Percentiles rank a stretch among this genome's conserved stretches.
phyloP scores from a whole-genome alignment of 352 stramenopile species.

The Phytophthora sp. region DNA sequence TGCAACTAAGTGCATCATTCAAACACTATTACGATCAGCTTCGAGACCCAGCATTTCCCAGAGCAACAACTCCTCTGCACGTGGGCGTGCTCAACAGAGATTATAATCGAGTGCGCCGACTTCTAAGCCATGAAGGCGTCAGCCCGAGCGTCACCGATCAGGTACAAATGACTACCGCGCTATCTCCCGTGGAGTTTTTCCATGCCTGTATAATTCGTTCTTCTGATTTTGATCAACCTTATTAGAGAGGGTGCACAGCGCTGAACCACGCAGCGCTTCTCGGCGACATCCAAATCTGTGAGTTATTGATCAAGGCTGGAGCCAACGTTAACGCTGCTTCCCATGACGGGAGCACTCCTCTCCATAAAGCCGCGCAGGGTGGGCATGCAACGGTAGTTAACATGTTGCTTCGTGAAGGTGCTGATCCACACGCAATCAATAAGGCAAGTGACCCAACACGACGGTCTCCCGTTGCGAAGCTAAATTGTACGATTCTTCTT shows the following conservation, averaged over 20 bases:
- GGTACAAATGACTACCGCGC: conserved; percentile 18
- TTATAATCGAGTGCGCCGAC: conserved; percentile 2
- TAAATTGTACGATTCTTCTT: background rate
- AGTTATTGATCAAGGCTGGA: conserved; percentile 29
- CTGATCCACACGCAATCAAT: conserved; percentile 22
- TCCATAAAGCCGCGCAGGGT: conserved; percentile 53
- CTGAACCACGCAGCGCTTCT: conserved; percentile 49
- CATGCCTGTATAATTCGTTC: too few species aligned
- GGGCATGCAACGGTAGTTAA: conserved; percentile 21
- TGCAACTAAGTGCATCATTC: conserved; percentile 39
- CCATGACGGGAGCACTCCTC: conserved; percentile 25
- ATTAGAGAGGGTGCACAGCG: conserved; percentile 33
- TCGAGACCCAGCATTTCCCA: conserved; percentile 14
- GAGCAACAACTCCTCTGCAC: conserved; percentile 38
- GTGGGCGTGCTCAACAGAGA: conserved; percentile 38
- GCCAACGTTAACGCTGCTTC: conserved; percentile 23
- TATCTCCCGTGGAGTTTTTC: too few species aligned
- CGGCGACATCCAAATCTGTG: conserved; percentile 31
- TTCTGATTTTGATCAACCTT: too few species aligned
- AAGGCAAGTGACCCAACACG: conserved; percentile 12
- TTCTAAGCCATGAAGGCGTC: conserved; percentile 16
- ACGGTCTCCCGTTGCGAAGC: background rate
- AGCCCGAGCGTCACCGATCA: conserved; percentile 22
- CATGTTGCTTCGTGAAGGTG: conserved; percentile 32
- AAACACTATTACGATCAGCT: conserved; percentile 37